A percentile compares a stretch with the other conserved stretches of the same genome.
phyloP scores from a whole-genome alignment of 2,329 filamentous ascomycete species.

The Metarhizium robertsii region DNA sequence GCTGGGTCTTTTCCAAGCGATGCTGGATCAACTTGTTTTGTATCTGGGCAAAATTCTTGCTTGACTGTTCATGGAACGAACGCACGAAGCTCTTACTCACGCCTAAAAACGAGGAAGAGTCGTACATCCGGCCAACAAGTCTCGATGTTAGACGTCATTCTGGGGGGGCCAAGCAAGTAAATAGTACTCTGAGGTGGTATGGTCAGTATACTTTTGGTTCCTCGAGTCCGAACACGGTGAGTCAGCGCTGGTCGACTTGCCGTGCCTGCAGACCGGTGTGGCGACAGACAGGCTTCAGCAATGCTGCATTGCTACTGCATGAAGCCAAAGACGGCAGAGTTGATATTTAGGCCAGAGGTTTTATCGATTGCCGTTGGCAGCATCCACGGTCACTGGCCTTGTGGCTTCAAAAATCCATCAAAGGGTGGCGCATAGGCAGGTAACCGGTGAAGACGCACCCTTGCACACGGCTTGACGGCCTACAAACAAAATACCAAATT shows the following conservation, averaged over 20 bases:
- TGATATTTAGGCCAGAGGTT: neutral
- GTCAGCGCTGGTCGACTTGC: constrained; percentile 3
- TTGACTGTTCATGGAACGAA: neutral
- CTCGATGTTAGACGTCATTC: neutral
- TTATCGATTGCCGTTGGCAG: neutral
- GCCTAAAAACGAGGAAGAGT: neutral
- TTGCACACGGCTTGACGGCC: neutral
- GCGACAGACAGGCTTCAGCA: neutral
- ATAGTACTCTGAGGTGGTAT: neutral
- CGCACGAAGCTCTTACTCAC: neutral
- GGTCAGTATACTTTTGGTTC: neutral
- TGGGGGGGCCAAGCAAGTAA: neutral
- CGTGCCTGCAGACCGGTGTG: constrained; percentile 6
- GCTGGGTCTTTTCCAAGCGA: neutral
- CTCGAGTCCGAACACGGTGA: neutral
- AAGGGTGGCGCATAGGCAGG: neutral
- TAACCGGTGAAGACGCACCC: neutral
- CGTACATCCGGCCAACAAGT: neutral
- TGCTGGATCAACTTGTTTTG: neutral
- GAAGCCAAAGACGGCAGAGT: constrained; percentile 1
- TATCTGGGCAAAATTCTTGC: neutral
- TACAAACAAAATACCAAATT: neutral
- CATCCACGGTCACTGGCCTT: neutral
- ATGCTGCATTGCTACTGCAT: constrained; percentile 3
- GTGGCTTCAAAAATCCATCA: neutral